Base-by-base conservation (phyloP, 129 eudicot species). In the Flaveria bidentis region DNA sequence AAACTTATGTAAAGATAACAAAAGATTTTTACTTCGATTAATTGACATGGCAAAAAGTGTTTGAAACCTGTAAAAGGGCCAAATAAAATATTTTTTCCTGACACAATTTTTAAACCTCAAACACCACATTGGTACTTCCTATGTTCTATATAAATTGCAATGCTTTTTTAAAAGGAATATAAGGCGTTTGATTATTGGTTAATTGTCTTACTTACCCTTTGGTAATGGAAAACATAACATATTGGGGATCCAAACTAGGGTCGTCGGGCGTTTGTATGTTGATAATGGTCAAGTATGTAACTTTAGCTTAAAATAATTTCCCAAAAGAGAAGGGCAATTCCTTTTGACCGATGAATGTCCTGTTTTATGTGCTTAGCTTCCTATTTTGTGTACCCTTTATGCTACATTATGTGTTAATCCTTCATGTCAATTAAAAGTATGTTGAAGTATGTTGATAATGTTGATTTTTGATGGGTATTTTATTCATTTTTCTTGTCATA, bases 391-490 rank as follows among this genome's bases (percentile, higher is more conserved):
- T 55, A 17, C 61, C 8, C 20, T 22, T 58, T 58, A 22, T 58
- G 64, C 64, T 58, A 57, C 6, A 61, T 61, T 61, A 61, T 61
- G 67, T 61, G 67, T 61, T 61, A 25, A 41, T 17, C 11, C 16
- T 58, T 22, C 25, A 9, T 26, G 2, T 18, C 14, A 12, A 11
- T 61, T 26, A 9, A 2, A 26, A 28, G 42, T 3, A 20, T 23
- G 36, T 20, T 57, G 2, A 26, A 28, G 42, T 3, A 20, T 23
- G 36, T 20, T 57, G 20, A 62, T 1, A 28, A 14, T 25, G 17
- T 62, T 62, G 68, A 62, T 28, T 62, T 57, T 30, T 62, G 17
- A 26, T 14, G 68, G 68, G 20, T 26, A 14, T 64, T 4, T 18
- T 60, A 56, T 14, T 18, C 63, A 56, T 56, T 20, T 56, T 20